Evolutionary conservation across 1,284 basidiomycete genomes (phyloP), one percentile per base, ranked within the genome.

Genomic region (Sanghuangporus weigelae): DNA sequence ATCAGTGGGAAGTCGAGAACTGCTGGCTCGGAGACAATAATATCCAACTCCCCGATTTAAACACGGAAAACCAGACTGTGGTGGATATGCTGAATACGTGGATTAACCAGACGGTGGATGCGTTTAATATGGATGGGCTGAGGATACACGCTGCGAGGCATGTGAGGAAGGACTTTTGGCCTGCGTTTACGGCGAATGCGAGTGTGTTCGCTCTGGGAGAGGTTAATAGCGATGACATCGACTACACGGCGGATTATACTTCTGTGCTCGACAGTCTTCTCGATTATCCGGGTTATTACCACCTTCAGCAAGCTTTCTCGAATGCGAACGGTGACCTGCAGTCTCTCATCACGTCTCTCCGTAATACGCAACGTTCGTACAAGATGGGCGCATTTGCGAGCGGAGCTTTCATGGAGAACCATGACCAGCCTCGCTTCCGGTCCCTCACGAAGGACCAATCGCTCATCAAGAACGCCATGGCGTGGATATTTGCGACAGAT

Each of bases 281-380:
- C 57, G 81, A 85, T 70, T 86, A 83, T 68, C 81, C 84, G 1
- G 76, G 77, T 51, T 84, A 80, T 70, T 81, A 74, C 66, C 79
- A 79, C 31, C 69, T 84, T 26, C 73, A 73, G 57, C 68, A 72
- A 16, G 77, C 73, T 0, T 77, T 59, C 42, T 44, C 57, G 44
- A 48, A 12, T 26, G 21, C 64, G 11, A 59, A 69, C 5, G 73
- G 72, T 60, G 76, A 77, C 69, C 73, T 74, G 51, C 74, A 74
- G 36, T 71, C 72, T 2, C 61, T 78, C 46, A 70, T 72, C 46
- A 69, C 73, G 51, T 69, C 68, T 59, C 67, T 76, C 46, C 66
- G 67, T 3, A 68, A 71, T 54, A 70, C 74, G 14, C 75, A 78
- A 71, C 61, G 68, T 42, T 68, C 67, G 63, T 77, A 75, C 69